Conservation (phyloP, 192 early-diverging fungal genomes). For the Geosiphon pyriformis region DNA sequence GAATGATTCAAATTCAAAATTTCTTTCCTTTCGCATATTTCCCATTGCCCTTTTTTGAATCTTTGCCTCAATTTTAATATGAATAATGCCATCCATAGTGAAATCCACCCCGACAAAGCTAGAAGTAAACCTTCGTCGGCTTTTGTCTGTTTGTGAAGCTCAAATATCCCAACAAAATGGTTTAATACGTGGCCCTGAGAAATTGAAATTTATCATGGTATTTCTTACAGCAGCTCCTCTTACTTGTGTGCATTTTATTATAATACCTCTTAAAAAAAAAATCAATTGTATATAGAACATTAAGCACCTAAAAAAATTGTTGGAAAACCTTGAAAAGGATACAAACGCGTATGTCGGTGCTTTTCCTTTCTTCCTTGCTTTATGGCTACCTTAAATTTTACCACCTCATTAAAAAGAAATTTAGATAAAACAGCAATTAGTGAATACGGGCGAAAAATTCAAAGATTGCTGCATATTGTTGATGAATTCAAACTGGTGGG, state of each 20-base stretch:
- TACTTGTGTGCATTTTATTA: neutral
- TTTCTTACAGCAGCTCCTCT: neutral
- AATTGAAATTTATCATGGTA: conserved; percentile 21
- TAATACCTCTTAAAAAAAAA: neutral
- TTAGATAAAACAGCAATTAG: conserved; percentile 23
- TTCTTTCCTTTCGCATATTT: too few relatives aligned
- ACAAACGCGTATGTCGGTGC: neutral
- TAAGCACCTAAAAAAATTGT: conserved; percentile 16
- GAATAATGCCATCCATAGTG: neutral
- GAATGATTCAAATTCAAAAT: too few relatives aligned
- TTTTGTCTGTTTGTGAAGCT: conserved; percentile 17
- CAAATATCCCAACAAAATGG: conserved; percentile 19
- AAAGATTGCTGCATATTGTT: conserved; percentile 12
- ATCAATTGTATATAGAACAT: conserved; percentile 11
- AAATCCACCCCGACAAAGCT: conserved; percentile 5
- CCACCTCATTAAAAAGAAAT: neutral
- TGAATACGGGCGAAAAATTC: conserved; percentile 18
- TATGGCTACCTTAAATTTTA: neutral
- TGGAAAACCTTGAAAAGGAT: conserved; percentile 20
- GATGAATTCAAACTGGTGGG: conserved; percentile 25
- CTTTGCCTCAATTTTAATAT: neutral
- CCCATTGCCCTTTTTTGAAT: neutral
- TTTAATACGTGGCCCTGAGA: conserved; percentile 22
- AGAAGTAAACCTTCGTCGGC: conserved; percentile 18
- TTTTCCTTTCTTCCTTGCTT: neutral